Conservation (phyloP, 1,139 yeast genomes). For the Suhomyces guaymorum region DNA sequence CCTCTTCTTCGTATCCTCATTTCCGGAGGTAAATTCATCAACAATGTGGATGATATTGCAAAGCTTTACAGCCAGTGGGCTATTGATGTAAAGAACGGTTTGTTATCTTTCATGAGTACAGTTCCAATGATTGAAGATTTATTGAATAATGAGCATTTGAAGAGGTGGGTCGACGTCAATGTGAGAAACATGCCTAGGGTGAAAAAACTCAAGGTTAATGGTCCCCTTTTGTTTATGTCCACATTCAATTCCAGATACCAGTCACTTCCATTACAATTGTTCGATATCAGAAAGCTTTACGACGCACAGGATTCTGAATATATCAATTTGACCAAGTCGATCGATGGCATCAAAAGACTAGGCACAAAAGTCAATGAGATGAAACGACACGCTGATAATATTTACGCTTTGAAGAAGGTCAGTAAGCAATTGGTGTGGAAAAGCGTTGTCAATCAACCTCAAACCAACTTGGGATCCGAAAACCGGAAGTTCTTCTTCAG, state of each 20-base stretch:
- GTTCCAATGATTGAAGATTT: slow-evolving; percentile 29
- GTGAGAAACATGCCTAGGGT: slow-evolving; percentile 38
- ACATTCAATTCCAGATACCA: slow-evolving; percentile 78
- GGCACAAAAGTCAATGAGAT: slow-evolving; percentile 47
- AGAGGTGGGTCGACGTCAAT: slow-evolving; percentile 55
- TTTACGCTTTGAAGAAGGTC: slow-evolving; percentile 48
- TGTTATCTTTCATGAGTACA: slow-evolving; percentile 58
- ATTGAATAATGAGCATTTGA: slow-evolving; percentile 46
- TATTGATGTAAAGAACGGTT: slow-evolving; percentile 52
- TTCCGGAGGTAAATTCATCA: slow-evolving; percentile 66
- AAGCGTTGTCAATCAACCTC: slow-evolving; percentile 36
- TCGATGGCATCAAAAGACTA: slow-evolving; percentile 40
- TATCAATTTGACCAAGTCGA: slow-evolving; percentile 54
- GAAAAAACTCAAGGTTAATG: slow-evolving; percentile 49
- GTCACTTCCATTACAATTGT: slow-evolving; percentile 65
- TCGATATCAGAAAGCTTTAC: slow-evolving; percentile 53
- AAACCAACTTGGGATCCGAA: slow-evolving; percentile 56
- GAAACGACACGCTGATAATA: slow-evolving; percentile 58
- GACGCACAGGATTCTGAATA: slow-evolving; percentile 56
- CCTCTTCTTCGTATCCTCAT: slow-evolving; percentile 47
- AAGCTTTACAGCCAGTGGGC: slow-evolving; percentile 70
- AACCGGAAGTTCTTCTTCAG: slow-evolving; percentile 58
- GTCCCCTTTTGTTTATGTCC: slow-evolving; percentile 65
- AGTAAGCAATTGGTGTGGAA: slow-evolving; percentile 54
- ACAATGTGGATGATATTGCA: slow-evolving; percentile 53